Conservation (phyloP, 805 yeast species). For the Saccharomycopsis selenospora region DNA sequence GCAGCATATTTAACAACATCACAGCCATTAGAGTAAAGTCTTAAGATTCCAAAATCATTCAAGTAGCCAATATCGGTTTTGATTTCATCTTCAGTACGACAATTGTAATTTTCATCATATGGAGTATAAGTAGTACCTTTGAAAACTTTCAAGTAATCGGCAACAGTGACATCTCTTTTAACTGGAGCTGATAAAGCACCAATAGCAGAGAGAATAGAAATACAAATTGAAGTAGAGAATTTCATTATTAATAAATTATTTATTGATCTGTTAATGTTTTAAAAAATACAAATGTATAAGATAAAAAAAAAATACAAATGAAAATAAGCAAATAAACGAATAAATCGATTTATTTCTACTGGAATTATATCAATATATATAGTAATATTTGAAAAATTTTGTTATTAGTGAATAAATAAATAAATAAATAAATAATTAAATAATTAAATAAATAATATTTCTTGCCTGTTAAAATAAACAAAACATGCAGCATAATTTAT, state of each 20-base stretch:
- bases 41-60: constrained; percentile 40
- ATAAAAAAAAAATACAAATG: too few relatives aligned
- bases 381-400: too few relatives aligned
- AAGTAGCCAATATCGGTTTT: constrained; percentile 40
- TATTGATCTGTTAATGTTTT: too few relatives aligned
- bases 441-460: too few relatives aligned
- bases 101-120: constrained; percentile 45
- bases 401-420: too few relatives aligned
- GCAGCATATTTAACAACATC: constrained; percentile 46
- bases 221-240: neutral
- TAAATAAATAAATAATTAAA: too few relatives aligned
- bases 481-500: too few relatives aligned
- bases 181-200: constrained; percentile 4
- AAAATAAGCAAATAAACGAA: too few relatives aligned
- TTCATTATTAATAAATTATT: constrained; percentile 2
- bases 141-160: constrained; percentile 16
- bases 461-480: too few relatives aligned
- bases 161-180: constrained; percentile 15
- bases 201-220: neutral
- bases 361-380: too few relatives aligned
- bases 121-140: constrained; percentile 67
- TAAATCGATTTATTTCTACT: too few relatives aligned
- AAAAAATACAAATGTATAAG: too few relatives aligned
- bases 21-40: constrained; percentile 62
- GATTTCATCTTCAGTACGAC: constrained; percentile 45